Evolutionary conservation across 257 asterid species (phyloP).

Genomic region (Leonotis leonurus): DNA sequence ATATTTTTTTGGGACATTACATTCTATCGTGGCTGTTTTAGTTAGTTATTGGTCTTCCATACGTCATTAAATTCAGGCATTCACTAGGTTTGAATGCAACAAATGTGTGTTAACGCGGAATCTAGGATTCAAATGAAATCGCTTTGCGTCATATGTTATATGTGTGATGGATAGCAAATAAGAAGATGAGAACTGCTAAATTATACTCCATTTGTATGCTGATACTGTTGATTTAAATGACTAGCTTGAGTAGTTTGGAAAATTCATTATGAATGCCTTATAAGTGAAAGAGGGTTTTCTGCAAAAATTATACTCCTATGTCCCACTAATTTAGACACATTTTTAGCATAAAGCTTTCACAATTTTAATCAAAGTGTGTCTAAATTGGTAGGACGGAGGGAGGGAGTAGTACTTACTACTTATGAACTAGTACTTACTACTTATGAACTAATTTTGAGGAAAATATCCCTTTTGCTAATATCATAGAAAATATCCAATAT

Average conservation of each 20-base stretch:
- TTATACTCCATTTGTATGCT: not conserved
- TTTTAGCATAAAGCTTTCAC: no score
- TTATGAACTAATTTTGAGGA: not conserved
- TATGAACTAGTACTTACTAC: no score
- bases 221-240: not conserved
- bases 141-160: not conserved
- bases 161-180: not conserved
- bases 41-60: no score
- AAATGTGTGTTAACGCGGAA: not conserved
- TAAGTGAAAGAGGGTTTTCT: not conserved
- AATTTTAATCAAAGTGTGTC: no score
- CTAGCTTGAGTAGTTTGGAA: not conserved
- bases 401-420: no score
- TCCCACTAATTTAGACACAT: no score
- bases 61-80: no score
- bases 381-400: no score
- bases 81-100: not conserved
- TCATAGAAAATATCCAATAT: not conserved
- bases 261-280: not conserved
- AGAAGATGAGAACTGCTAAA: not conserved
- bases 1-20: no score
- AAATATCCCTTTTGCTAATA: not conserved
- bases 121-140: not conserved
- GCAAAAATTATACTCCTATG: not conserved
- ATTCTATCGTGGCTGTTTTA: no score